phyloP scores from a whole-genome alignment of 768 basidiomycete species.

The Lactifluus pinguis region DNA sequence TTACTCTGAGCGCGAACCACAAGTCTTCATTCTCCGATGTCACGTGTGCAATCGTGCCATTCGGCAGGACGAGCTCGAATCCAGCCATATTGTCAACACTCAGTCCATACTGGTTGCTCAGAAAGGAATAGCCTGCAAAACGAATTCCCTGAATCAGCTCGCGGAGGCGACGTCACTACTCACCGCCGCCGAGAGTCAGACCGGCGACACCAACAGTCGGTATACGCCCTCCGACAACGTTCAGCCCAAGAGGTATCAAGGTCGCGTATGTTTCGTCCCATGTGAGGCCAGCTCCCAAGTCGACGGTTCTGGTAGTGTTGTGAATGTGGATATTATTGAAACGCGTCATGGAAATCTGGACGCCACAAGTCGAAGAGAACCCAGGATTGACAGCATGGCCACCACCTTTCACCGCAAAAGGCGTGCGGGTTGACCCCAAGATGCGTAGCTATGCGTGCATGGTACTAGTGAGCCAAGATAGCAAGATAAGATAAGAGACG shows the following conservation, averaged over 20 bases:
- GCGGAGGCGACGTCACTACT: neutral
- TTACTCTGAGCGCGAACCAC: conserved; percentile 15
- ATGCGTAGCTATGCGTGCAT: neutral
- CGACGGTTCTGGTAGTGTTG: neutral
- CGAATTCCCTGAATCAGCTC: neutral
- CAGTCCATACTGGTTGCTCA: conserved; percentile 14
- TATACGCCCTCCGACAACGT: conserved; percentile 20
- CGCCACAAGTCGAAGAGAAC: conserved; percentile 23
- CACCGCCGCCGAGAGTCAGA: conserved; percentile 22
- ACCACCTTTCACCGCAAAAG: conserved; percentile 19
- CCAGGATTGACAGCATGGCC: conserved; percentile 20
- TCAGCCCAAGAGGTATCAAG: conserved; percentile 14
- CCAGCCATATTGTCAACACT: conserved; percentile 28
- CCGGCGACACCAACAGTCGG: conserved; percentile 21
- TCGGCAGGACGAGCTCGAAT: conserved; percentile 25
- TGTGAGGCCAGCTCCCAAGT: conserved; percentile 21
- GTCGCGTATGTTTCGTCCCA: conserved; percentile 22
- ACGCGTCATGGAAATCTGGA: conserved; percentile 22
- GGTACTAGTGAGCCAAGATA: neutral
- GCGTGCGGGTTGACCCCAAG: conserved; percentile 1
- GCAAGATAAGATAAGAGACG: neutral
- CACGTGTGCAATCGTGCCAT: conserved; percentile 19
- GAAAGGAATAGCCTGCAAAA: conserved; percentile 25
- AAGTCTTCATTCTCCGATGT: conserved; percentile 3
- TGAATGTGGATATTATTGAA: conserved; percentile 12